Evolutionary conservation across 108 stramenopile species (phyloP), one percentile per base, ranked within the genome.

Genomic region (Licmophora abbreviata): DNA sequence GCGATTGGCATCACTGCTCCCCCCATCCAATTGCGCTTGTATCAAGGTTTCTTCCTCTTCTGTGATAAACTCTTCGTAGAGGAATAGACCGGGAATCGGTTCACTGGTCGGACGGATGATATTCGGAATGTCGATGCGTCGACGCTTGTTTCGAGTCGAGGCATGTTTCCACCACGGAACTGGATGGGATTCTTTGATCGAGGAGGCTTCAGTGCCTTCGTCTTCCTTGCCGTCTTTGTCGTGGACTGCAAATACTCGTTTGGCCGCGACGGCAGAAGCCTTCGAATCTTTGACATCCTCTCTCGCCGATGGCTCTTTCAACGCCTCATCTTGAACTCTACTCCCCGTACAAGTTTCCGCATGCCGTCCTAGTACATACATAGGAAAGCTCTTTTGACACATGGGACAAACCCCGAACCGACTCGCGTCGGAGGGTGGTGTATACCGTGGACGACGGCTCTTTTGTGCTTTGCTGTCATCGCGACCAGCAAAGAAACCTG

Each of bases 41-140:
- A 82, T 61, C 28, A 51, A 27, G 20, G 4, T 10, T 59, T 82
- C 81, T 56, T 82, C 81, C 17, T 59, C 70, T 34, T 52, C 54
- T 4, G 69, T 64, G 11, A 82, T 68, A 46, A 77, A 77, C 12
- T 82, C 58, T 27, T 63, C 62, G 46, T 50, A 71, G 12, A 74
- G 7, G 53, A 58, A 73, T 15, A 82, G 57, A 15, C 80, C 80
- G 1, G 81, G 63, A 34, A 73, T 38, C 14, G 71, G 71, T 44
- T 73, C 61, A 12, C 37, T 35, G 3, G 61, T 14, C 4, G 56
- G 53, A 11, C 6, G 6, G 21, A 48, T 25, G 61, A 29, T 3
- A 14, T n/a, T 41, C 30, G 1, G 5, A 24, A 4, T 49, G 12
- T 49, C 25, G 20, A 17, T 18, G 3, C 5, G 6, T 29, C 29